Evolutionary conservation across 352 stramenopile species (phyloP).

Genomic region (Phytophthora tubulina): DNA sequence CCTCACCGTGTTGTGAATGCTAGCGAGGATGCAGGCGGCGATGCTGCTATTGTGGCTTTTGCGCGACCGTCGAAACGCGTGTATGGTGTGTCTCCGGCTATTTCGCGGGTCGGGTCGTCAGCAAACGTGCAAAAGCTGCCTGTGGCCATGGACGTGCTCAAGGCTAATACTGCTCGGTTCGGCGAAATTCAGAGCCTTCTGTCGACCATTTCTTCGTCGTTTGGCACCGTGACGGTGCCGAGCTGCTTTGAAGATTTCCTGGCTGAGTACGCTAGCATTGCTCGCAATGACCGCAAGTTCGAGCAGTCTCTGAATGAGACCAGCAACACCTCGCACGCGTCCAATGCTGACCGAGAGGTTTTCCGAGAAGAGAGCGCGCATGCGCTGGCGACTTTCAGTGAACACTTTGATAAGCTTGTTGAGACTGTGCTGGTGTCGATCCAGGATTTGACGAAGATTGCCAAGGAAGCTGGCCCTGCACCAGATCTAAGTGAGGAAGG

Average conservation of each 20-base stretch:
- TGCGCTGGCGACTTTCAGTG: constrained; percentile 54
- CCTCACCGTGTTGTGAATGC: constrained; percentile 56
- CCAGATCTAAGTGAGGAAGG: constrained; percentile 10
- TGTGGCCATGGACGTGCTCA: constrained; percentile 40
- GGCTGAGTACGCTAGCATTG: constrained; percentile 34
- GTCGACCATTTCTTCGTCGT: constrained; percentile 35
- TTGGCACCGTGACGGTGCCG: constrained; percentile 38
- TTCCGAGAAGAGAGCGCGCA: constrained; percentile 33
- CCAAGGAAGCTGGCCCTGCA: constrained; percentile 31
- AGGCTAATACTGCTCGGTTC: constrained; percentile 48
- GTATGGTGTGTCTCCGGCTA: constrained; percentile 70
- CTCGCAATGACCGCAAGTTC: constrained; percentile 51
- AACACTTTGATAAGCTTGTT: constrained; percentile 75
- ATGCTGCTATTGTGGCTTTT: constrained; percentile 65
- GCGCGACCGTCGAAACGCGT: constrained; percentile 63
- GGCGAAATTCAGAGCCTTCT: constrained; percentile 45
- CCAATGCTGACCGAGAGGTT: neutral
- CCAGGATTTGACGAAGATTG: constrained; percentile 78
- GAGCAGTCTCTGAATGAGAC: constrained; percentile 38
- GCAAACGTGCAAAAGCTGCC: constrained; percentile 30
- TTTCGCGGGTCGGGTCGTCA: constrained; percentile 19
- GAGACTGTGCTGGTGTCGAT: constrained; percentile 83
- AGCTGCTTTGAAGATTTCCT: constrained; percentile 52
- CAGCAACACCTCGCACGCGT: neutral
- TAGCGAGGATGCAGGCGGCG: constrained; percentile 55